phyloP scores from a whole-genome alignment of 1,139 yeast species.

The Candida frijolesensis region DNA sequence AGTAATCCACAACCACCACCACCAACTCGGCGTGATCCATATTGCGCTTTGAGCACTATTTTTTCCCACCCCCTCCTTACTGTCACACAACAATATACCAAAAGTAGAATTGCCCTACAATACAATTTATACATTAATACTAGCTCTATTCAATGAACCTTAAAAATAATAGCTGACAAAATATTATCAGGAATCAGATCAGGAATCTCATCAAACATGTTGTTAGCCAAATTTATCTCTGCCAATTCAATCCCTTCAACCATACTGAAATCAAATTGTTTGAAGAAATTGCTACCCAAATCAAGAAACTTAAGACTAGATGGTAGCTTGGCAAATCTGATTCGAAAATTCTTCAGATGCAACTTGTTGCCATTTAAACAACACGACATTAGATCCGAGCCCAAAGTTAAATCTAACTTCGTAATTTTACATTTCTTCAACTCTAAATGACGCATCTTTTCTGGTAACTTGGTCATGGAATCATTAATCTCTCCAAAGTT shows the following conservation, averaged over 20 bases:
- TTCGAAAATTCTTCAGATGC: conserved; percentile 8
- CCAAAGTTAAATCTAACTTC: conserved; percentile 9
- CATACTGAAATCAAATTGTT: conserved; percentile 13
- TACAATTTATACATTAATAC: not conserved
- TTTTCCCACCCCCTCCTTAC: not conserved
- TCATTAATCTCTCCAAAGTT: conserved; percentile 8
- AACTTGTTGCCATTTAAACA: conserved; percentile 14
- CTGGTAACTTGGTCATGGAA: conserved; percentile 11
- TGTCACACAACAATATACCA: not conserved
- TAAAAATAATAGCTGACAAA: conserved; percentile 13
- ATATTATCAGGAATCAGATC: conserved; percentile 13
- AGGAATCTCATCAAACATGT: conserved; percentile 22
- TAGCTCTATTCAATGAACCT: conserved; percentile 3
- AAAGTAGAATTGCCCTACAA: not conserved
- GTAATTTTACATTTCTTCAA: conserved; percentile 15
- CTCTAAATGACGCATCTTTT: conserved; percentile 14
- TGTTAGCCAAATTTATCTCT: conserved; percentile 16
- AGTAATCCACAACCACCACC: not conserved
- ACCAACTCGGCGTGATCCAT: not conserved
- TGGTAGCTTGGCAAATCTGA: conserved; percentile 5
- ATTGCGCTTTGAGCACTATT: too few relatives aligned
- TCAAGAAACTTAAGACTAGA: conserved; percentile 15
- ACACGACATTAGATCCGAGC: conserved; percentile 9
- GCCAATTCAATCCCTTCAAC: conserved; percentile 11
- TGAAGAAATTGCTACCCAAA: conserved; percentile 16